Conservation (phyloP, 345 rosid genomes). For the Eucalyptus curtisii region DNA sequence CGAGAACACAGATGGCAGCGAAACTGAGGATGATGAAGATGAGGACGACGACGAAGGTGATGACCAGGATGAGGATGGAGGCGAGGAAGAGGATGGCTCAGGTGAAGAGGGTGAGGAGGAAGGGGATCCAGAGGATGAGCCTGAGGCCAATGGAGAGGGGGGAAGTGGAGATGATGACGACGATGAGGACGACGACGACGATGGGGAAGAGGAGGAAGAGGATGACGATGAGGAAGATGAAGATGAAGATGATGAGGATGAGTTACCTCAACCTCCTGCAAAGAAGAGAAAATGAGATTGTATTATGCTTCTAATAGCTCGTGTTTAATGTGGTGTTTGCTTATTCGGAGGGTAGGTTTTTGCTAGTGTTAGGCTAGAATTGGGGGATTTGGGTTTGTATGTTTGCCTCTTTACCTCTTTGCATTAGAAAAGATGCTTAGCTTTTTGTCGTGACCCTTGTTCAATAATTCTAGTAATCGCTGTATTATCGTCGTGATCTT, state of each 20-base stretch:
- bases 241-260: conserved; percentile 35
- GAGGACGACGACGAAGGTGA: conserved; percentile 17
- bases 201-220: background rate
- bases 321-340: background rate
- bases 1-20: conserved; percentile 31
- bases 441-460: background rate
- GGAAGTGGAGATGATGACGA: conserved; percentile 34
- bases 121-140: conserved; percentile 36
- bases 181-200: conserved; percentile 12
- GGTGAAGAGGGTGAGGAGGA: conserved; percentile 21
- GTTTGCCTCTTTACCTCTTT: background rate
- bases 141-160: conserved; percentile 25
- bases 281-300: conserved; percentile 43
- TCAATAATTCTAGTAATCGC: background rate
- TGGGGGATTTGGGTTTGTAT: background rate
- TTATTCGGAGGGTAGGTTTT: background rate
- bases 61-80: conserved; percentile 32
- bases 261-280: conserved; percentile 39
- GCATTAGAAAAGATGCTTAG: background rate
- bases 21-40: conserved; percentile 40
- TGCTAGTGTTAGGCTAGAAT: background rate
- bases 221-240: conserved; percentile 21
- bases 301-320: background rate
- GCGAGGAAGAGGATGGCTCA: conserved; percentile 24
- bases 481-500: background rate